These are phyloP conservation scores for Rhododendron henanense DNA, from an alignment of 148 eudicot genomes.

Conservation along the genomic window DNA sequence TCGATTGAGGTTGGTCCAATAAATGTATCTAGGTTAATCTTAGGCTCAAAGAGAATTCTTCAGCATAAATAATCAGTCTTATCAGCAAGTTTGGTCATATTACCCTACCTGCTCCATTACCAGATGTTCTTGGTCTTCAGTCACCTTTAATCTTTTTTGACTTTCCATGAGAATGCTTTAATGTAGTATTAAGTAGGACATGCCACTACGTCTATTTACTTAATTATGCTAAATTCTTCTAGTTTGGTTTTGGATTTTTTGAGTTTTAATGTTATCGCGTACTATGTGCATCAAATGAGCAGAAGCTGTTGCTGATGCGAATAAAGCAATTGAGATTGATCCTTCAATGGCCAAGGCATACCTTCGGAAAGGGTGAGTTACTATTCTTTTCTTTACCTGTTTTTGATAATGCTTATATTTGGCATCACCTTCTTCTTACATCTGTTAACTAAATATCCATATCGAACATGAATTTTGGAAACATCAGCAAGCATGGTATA, in stretches of 20 bases:
- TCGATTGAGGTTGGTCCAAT: neutral
- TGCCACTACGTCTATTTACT: neutral
- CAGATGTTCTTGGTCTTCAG: neutral
- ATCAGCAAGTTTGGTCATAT: neutral
- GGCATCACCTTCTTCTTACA: neutral
- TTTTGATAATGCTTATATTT: neutral
- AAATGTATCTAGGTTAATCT: neutral
- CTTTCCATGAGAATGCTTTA: neutral
- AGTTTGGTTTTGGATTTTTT: neutral
- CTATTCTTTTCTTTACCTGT: neutral
- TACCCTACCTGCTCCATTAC: neutral
- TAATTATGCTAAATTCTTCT: neutral
- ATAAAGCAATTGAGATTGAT: conserved; percentile 76
- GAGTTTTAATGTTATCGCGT: neutral
- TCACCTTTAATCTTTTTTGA: neutral
- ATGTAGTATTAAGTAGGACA: neutral
- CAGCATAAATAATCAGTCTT: neutral
- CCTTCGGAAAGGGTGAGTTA: conserved; percentile 77
- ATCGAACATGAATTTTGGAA: neutral
- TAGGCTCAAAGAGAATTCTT: neutral
- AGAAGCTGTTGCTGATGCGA: conserved; percentile 98
- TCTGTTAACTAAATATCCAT: neutral
- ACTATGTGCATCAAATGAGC: conserved; percentile 20
- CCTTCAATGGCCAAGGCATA: conserved; percentile 80
- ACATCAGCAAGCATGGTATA: neutral